Evolutionary conservation across 352 stramenopile genomes (phyloP), one percentile per base, ranked within the genome.

Genomic region (Globisporangium solare): DNA sequence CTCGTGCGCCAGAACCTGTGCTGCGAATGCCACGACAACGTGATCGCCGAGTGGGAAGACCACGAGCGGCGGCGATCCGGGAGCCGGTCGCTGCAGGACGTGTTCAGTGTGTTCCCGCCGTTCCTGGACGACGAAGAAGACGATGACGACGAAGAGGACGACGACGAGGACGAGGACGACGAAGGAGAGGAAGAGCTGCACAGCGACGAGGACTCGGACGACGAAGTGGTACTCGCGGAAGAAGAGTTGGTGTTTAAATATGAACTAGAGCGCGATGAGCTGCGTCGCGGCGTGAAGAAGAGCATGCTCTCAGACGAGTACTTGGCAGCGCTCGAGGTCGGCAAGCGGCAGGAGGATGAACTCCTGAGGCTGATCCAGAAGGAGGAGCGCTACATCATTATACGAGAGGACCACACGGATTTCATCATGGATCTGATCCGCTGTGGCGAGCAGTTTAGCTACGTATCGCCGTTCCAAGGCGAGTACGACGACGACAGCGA

Each of bases 311-410:
- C 76, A 47, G 73, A 89, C 50, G 76, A 89, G 54, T 87, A 87
- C 47, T 51, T 89, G 27, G 74, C 73, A 13, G 78, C 78, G 27
- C 58, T 88, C 15, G 78, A 86, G 59, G 78, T 86, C 7, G 72
- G 74, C 13, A 82, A 83, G 56, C 76, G 74, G 15, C 76, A 86
- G 55, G 76, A 89, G 59, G 76, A 84, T 51, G 80, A 88, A 57
- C 46, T 90, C 37, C 42, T 90, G 67, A 76, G 80, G 62, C 66
- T 91, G 62, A 84, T 88, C 51, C 78, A 88, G 57, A 88, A 83
- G 56, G 80, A 91, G 48, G 81, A 91, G 63, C 78, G 81, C 54
- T 91, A 82, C 70, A 89, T 91, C 67, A 86, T 91, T 74, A 88
- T 91, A 71, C 74, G 77, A 51, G 81, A 91, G 46, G 76, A 89